Base-by-base conservation (phyloP, 352 stramenopile genomes). In the Phytophthora nicotianae region DNA sequence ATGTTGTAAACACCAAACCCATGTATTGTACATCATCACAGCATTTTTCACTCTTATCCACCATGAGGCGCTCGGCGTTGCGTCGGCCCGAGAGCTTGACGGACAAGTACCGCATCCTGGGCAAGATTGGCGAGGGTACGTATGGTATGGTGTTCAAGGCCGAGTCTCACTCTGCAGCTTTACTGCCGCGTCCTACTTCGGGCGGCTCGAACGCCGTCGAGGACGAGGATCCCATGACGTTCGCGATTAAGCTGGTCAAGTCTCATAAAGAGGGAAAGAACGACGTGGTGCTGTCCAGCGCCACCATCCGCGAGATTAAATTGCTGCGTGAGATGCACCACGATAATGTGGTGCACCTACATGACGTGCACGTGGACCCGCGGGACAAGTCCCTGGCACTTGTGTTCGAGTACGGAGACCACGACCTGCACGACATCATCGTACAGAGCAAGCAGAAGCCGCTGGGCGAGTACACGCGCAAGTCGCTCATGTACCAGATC, bases 401-500 rank as follows among this genome's bases (percentile, higher is more conserved):
- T 9, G 88, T 97, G 48, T 97, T 95, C 50, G 89, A 97, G 67
- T 96, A 96, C 63, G 89, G 84, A 0, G 88, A 97, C 68, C 88
- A 97, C 66, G 89, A 97, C 37, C 63, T 97, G 49, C 83, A 93
- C 65, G 87, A 97, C 53, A 95, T 97, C 43, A 93, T 97, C 54
- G 71, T 91, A 21, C 86, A 93, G 66, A 95, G 81, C 62, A 92
- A 92, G 43, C 82, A 93, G 68, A 96, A 94, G 58, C 86, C 83
- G 46, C 67, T 98, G 27, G 91, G 89, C 26, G 84, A 97, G 63
- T 96, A 95, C 66, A 95, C 96, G 33, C 91, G 93, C 57, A 97
- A 97, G 72, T 96, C 90, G 50, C 85, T 98, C 56, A 92, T 97
- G 81, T 95, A 91, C 72, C 90, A 96, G 68, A 95, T 97, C 45